phyloP scores from a whole-genome alignment of 257 asterid genomes.

The Solanum etuberosum region DNA sequence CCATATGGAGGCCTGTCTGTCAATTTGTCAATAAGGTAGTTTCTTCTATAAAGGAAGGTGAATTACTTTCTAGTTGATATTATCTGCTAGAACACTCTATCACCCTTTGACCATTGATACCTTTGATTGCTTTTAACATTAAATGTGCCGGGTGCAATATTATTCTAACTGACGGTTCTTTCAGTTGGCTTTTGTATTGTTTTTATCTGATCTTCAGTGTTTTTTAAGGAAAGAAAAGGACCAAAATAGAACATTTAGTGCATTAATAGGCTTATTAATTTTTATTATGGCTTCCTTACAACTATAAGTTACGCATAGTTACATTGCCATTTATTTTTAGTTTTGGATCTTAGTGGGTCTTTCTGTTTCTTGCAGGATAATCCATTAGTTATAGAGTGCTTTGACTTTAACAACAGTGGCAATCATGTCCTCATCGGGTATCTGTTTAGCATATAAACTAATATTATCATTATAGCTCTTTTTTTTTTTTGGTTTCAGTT shows the following conservation, averaged over 20 bases:
- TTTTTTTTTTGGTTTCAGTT: neutral
- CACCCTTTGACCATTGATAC: neutral
- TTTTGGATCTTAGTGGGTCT: neutral
- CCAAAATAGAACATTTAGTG: neutral
- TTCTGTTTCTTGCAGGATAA: constrained; percentile 44
- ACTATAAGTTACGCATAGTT: neutral
- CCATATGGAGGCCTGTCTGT: constrained; percentile 48
- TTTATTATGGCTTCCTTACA: neutral
- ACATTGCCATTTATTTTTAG: neutral
- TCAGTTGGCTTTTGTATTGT: neutral
- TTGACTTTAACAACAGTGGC: constrained; percentile 61
- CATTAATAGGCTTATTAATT: neutral
- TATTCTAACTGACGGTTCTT: neutral
- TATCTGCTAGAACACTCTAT: neutral
- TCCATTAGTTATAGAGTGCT: constrained; percentile 73
- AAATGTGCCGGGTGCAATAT: neutral
- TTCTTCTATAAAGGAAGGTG: neutral
- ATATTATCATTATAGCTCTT: neutral
- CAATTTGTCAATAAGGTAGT: constrained; percentile 46
- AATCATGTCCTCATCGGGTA: constrained; percentile 74
- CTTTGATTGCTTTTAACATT: neutral
- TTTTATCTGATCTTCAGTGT: neutral
- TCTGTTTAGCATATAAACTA: neutral
- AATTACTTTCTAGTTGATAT: neutral
- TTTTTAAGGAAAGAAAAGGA: neutral